Conservation (phyloP, 2,329 filamentous ascomycete genomes). For the Catunica adiposa region DNA sequence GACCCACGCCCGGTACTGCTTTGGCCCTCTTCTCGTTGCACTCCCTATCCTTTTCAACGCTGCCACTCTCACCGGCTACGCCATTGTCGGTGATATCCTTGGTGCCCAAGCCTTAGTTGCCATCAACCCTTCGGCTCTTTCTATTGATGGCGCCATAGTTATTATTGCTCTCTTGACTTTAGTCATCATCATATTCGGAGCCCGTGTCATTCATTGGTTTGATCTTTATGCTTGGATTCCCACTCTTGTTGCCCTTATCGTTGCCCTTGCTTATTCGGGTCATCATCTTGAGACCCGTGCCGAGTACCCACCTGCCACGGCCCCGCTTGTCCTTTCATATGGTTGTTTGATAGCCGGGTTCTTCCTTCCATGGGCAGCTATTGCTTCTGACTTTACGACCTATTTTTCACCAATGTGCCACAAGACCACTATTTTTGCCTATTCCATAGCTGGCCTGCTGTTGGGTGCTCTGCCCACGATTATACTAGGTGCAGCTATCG, state of each 20-base stretch:
- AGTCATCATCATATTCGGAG: constrained; percentile 32
- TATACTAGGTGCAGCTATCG: constrained; percentile 24
- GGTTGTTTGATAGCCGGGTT: constrained; percentile 27
- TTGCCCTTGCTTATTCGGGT: constrained; percentile 26
- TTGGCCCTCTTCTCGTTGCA: constrained; percentile 16
- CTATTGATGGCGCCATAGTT: constrained; percentile 30
- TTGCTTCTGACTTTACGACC: constrained; percentile 26
- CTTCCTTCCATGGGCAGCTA: constrained; percentile 26
- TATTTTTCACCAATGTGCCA: constrained; percentile 19
- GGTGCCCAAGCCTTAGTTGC: constrained; percentile 28
- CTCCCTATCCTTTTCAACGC: constrained; percentile 26
- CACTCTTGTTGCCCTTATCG: constrained; percentile 25
- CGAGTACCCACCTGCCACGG: constrained; percentile 16
- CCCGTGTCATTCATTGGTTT: constrained; percentile 28
- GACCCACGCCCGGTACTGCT: constrained; percentile 27
- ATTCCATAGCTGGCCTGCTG: constrained; percentile 11
- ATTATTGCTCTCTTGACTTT: constrained; percentile 29
- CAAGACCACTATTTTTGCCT: constrained; percentile 7
- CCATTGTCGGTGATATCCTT: constrained; percentile 30
- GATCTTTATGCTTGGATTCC: constrained; percentile 32
- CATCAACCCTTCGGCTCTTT: constrained; percentile 23
- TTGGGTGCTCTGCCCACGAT: constrained; percentile 18
- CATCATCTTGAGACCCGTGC: constrained; percentile 24
- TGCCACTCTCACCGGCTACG: constrained; percentile 31
- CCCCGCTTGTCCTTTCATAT: constrained; percentile 20